Percentiles rank a stretch among this genome's conserved stretches.
phyloP scores from a whole-genome alignment of 208 protist genomes.

The Crithidia fasciculata region DNA sequence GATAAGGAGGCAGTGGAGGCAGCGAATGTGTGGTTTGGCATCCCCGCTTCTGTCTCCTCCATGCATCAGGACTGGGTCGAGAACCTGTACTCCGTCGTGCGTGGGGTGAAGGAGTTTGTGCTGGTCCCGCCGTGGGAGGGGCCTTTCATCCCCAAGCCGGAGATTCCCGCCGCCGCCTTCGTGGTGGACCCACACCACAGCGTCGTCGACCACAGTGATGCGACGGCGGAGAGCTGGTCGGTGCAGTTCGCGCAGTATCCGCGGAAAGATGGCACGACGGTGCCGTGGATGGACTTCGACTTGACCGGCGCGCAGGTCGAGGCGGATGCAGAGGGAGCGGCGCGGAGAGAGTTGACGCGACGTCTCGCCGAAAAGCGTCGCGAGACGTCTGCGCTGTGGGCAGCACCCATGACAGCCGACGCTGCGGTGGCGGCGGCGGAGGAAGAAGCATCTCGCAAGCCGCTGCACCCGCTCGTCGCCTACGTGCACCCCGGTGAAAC shows the following conservation, averaged over 20 bases:
- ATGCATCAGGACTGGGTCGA: constrained; percentile 94
- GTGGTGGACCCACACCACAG: constrained; percentile 40
- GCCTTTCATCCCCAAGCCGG: constrained; percentile 81
- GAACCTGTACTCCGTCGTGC: constrained; percentile 91
- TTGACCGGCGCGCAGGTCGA: constrained; percentile 60
- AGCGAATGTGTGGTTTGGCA: constrained; percentile 92
- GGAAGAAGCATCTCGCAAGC: constrained; percentile 24
- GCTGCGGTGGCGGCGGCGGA: constrained; percentile 9
- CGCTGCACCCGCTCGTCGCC: constrained; percentile 73
- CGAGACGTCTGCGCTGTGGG: neutral
- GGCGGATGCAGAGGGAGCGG: constrained; percentile 24
- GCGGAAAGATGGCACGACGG: constrained; percentile 56
- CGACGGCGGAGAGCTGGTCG: constrained; percentile 23
- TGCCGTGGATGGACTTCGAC: constrained; percentile 92
- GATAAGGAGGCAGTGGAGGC: constrained; percentile 71
- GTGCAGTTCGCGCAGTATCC: constrained; percentile 54
- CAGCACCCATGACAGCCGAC: neutral
- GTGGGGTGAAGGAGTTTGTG: constrained; percentile 91
- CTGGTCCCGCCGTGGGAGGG: constrained; percentile 90
- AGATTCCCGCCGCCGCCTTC: constrained; percentile 72
- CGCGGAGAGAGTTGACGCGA: constrained; percentile 24
- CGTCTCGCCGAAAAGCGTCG: constrained; percentile 40
- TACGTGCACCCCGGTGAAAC: constrained; percentile 86
- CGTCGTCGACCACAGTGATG: constrained; percentile 18
- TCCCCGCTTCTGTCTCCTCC: constrained; percentile 76